Base-by-base conservation (phyloP, 192 early-diverging fungal species). In the Mortierella antarctica region DNA sequence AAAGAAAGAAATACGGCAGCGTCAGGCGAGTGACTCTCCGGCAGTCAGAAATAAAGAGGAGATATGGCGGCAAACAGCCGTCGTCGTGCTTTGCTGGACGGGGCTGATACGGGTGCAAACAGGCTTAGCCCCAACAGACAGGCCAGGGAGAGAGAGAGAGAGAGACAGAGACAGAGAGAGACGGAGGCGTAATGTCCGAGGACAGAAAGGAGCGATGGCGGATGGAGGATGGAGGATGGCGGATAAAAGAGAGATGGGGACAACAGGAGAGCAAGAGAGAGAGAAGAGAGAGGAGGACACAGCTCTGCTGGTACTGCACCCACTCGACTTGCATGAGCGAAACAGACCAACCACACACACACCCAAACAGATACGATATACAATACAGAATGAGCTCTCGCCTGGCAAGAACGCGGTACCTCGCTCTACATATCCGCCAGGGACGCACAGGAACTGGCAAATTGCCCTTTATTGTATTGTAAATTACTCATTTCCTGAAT, bases 221-320 rank as follows among this genome's bases (percentile, higher is more conserved):
- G 13, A 58, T 13, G 10, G 13, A 57, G 48, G 4, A 40, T 31
- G 7, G 50, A 4, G 41, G 45, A 53, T 31, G 50, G 47, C 10
- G 57, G 61, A 20, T 46, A 48, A 18, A 52, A 53, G 60, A 42
- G 40, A 6, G 14, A 58, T 15, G 10, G 61, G 15, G 47, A 59
- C 41, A 63, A 21, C 31, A 47, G 18, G 56, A 58, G 46, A 59
- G 57, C 13, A 59, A 50, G 66, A 45, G 15, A 7, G 20, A 59
- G 67, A 45, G 13, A 2, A 15, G 47, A n/a, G 40, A 55, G 54
- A 41, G 10, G 39, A n/a, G 57, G 12, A 17, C 17, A 59, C 21
- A 41, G 31, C 31, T 31, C 31, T 31, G 31, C 31, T 31, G 31
- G n/a, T n/a, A n/a, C n/a, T n/a, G n/a, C n/a, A n/a, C n/a, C n/a